A percentile compares a stretch with the other conserved stretches of the same genome.
phyloP scores from a whole-genome alignment of 192 early-diverging fungal genomes.

The Podila minutissima region DNA sequence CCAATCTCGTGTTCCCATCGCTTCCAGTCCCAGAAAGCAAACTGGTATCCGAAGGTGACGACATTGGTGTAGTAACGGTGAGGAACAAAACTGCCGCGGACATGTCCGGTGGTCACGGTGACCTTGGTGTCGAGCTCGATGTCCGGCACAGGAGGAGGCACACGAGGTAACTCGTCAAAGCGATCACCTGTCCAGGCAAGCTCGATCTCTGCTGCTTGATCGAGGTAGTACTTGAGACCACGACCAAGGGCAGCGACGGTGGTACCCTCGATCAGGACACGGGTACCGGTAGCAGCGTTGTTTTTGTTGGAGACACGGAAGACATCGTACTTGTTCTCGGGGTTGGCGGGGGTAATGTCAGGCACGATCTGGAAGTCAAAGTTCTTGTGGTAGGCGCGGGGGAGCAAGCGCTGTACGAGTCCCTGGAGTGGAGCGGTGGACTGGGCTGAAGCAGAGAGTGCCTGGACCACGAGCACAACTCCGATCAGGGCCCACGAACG shows the following conservation, averaged over 20 bases:
- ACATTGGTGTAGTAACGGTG: slow-evolving; percentile 21
- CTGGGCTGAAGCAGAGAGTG: neutral
- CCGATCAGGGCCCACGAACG: neutral
- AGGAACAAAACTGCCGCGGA: slow-evolving; percentile 29
- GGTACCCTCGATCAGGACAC: slow-evolving; percentile 40
- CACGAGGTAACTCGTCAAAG: slow-evolving; percentile 27
- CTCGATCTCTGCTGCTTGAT: slow-evolving; percentile 39
- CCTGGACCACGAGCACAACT: neutral
- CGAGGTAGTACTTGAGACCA: slow-evolving; percentile 44
- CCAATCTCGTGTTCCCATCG: slow-evolving; percentile 20
- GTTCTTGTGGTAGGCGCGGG: slow-evolving; percentile 25
- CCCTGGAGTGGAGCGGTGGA: slow-evolving; percentile 16
- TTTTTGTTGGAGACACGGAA: slow-evolving; percentile 42
- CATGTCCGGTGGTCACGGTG: slow-evolving; percentile 23
- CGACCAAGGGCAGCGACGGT: slow-evolving; percentile 25
- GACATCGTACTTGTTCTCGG: slow-evolving; percentile 43
- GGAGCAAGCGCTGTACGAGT: slow-evolving; percentile 28
- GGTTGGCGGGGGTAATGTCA: slow-evolving; percentile 8
- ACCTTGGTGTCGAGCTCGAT: slow-evolving; percentile 25
- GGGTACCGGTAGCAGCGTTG: neutral
- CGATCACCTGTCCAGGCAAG: slow-evolving; percentile 36
- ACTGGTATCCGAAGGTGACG: slow-evolving; percentile 18
- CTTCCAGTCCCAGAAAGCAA: slow-evolving; percentile 25
- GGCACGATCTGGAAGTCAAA: slow-evolving; percentile 42
- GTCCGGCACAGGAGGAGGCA: slow-evolving; percentile 28